These are phyloP conservation scores for Hymenoscyphus salicellus DNA, from an alignment of 2,329 filamentous ascomycete genomes.

Conservation along the genomic window DNA sequence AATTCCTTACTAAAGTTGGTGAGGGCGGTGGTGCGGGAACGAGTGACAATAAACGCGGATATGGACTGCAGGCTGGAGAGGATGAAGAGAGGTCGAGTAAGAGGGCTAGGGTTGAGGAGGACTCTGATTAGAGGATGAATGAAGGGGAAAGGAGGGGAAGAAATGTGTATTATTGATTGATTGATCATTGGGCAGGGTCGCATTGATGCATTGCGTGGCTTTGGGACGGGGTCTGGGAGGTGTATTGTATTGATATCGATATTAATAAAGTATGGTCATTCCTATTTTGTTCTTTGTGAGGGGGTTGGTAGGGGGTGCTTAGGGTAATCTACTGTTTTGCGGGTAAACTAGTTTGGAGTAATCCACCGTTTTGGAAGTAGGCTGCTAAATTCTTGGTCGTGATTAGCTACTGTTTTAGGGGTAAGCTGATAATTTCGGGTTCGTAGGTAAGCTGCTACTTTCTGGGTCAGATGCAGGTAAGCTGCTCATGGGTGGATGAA, in stretches of 20 bases:
- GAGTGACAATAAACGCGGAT: slow-evolving; percentile 64
- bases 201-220: not conserved
- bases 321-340: no score
- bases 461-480: no score
- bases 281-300: no score
- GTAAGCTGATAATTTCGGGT: no score
- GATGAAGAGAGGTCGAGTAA: slow-evolving; percentile 59
- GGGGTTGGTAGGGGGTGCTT: no score
- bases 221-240: not conserved
- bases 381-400: no score
- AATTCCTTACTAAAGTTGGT: slow-evolving; percentile 78
- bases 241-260: not conserved
- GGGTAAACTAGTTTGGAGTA: no score
- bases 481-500: no score
- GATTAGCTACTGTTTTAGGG: no score
- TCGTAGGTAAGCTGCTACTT: no score
- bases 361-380: no score
- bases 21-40: slow-evolving; percentile 54
- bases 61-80: slow-evolving; percentile 63
- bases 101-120: slow-evolving; percentile 74
- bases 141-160: not conserved
- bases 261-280: not conserved
- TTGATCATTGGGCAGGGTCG: not conserved
- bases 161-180: not conserved
- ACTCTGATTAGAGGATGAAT: slow-evolving; percentile 41